Evolutionary conservation across 2,329 filamentous ascomycete genomes (phyloP), one percentile per base, ranked within the genome.

Genomic region (Pyricularia grisea): DNA sequence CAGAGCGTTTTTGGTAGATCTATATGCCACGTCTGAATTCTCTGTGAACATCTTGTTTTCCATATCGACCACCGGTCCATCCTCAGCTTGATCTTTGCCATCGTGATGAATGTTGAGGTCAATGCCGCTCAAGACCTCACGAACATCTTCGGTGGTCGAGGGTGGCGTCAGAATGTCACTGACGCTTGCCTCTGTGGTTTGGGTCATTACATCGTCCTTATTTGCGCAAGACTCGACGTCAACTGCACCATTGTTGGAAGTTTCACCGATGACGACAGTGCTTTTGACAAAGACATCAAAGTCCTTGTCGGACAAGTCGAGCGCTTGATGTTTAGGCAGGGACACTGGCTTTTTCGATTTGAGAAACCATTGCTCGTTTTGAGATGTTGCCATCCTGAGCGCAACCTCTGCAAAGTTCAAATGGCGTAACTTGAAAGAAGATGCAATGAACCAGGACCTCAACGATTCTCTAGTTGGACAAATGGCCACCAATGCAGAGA

Each of bases 21-120:
- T 74, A 71, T 81, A 80, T 6, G 85, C 81, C 1, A 85, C 73
- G 70, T 85, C 85, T 3, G 69, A 72, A 69, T 88, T 87, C 42
- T 84, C 80, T 0, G 85, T 88, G n/a, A 80, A 73, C 75, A 83
- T 83, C 75, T 81, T 82, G 73, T 82, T 82, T 2, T 80, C 74
- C 65, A 76, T 73, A 36, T 75, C 28, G 7, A 17, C 9, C 10
- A 10, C 25, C 65, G 31, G 68, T 27, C 10, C 42, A n/a, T 64
- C 14, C 1, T 60, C 55, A n/a, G 68, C 23, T 5, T 58, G 25
- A 5, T 25, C 17, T 27, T 20, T 31, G 14, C 28, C 67, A 27
- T 31, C 12, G 6, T 67, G 65, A 4, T 69, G 11, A 25, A 30
- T 17, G 12, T 67, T 55, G 3, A 73, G 7, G 1, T 28, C n/a